phyloP scores from a whole-genome alignment of 495 filamentous ascomycete genomes.

The Amphirosellinia nigrospora region DNA sequence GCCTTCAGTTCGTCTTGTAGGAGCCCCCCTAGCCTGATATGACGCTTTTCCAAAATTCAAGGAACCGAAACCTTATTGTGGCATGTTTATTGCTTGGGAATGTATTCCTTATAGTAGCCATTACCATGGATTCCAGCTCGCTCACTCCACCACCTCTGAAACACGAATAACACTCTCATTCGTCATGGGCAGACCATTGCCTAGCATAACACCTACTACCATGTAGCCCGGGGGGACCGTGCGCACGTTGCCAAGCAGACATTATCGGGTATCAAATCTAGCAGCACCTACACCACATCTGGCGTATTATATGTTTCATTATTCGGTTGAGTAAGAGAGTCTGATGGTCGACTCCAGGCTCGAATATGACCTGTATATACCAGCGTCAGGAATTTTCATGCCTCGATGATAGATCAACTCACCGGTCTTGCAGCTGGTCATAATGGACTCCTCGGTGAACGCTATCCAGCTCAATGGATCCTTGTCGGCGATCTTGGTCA shows the following conservation, averaged over 20 bases:
- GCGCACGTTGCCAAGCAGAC: not conserved
- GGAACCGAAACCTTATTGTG: not conserved
- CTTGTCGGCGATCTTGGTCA: slow-evolving; percentile 85
- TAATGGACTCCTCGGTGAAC: slow-evolving; percentile 88
- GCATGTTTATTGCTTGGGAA: not conserved
- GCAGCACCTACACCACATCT: not conserved
- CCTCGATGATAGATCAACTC: slow-evolving; percentile 37
- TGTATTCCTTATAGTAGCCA: not conserved
- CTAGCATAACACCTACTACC: not conserved
- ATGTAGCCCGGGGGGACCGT: not conserved
- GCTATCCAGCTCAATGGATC: slow-evolving; percentile 88
- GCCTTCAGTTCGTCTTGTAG: too few species aligned
- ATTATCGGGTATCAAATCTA: not conserved
- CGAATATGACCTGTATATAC: slow-evolving; percentile 75
- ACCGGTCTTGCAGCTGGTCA: slow-evolving; percentile 91
- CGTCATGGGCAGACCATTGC: not conserved
- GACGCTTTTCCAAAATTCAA: too few species aligned
- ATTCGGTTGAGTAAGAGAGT: slow-evolving; percentile 32
- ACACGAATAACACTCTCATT: not conserved
- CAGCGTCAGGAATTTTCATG: slow-evolving; percentile 25
- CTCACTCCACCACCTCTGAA: not conserved
- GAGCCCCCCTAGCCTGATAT: too few species aligned
- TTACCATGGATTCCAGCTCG: not conserved
- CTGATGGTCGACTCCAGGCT: slow-evolving; percentile 79
- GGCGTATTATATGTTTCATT: not conserved